Evolutionary conservation across 805 yeast species (phyloP), one percentile per base, ranked within the genome.

Genomic region (Pichia eremophila): DNA sequence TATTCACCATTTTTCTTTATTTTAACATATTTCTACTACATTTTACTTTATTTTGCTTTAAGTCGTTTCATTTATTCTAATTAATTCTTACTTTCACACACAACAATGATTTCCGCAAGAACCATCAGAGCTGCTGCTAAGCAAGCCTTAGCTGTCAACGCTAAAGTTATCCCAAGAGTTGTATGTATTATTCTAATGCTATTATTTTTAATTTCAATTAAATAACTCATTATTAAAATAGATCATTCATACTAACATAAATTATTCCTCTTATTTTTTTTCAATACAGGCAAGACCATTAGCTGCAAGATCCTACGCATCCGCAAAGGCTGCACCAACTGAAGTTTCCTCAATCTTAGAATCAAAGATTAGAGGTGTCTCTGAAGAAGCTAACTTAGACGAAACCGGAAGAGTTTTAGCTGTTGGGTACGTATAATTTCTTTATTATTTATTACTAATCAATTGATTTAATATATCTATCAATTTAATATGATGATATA

Each of bases 321-420:
- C 90, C 51, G 90, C 93, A 60, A 93, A 93, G 83, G 93, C 98
- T 67, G 89, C 95, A 63, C 98, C 99, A 71, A 93, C 98, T 61
- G 99, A 93, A 79, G 99, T 93, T 60, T 90, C 99, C 61, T 88
- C 98, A 53, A 93, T 93, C 77, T 83, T 93, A 69, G 99, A 93
- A 79, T 96, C 93, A 75, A 89, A 95, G 78, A 93, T 93, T 79
- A 90, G 96, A 79, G 99, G 99, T 77, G 95, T 91, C 65, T 82
- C 96, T 57, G 93, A 88, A 67, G 98, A 91, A 75, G 87, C 96
- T 65, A 82, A 87, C 84, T 83, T 93, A 68, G 88, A 93, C 74
- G 99, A 93, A 78, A 95, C 99, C 70, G 99, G 99, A 74, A 88
- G 96, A 77, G 99, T 93, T 68, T 80, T 93, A 70, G 85, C 97